Conservation (phyloP, 2,329 filamentous ascomycete genomes). For the Cercospora brassicicola region DNA sequence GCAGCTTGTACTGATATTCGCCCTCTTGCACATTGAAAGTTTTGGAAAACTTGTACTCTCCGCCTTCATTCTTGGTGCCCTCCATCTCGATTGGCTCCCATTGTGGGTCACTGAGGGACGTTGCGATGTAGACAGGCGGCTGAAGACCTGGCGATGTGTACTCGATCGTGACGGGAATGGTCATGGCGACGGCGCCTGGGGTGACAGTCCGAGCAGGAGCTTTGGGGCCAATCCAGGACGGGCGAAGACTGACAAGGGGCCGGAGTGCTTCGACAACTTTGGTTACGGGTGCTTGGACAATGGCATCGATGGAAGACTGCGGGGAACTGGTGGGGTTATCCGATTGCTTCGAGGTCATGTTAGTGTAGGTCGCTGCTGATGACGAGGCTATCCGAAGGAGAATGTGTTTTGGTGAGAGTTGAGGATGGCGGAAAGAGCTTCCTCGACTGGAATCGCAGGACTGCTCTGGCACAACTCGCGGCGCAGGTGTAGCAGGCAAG, state of each 20-base stretch:
- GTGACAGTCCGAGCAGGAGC: constrained; percentile 20
- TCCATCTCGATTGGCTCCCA: constrained; percentile 71
- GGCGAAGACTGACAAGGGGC: constrained; percentile 12
- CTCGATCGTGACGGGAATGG: constrained; percentile 56
- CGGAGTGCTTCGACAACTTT: constrained; percentile 13
- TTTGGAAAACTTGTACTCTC: constrained; percentile 59
- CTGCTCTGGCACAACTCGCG: neutral
- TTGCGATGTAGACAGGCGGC: constrained; percentile 70
- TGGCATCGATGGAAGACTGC: constrained; percentile 19
- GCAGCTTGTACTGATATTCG: constrained; percentile 73
- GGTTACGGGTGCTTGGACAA: constrained; percentile 16
- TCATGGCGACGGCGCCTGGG: constrained; percentile 33
- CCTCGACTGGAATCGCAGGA: neutral
- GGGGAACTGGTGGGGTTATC: constrained; percentile 9
- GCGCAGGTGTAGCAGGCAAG: neutral
- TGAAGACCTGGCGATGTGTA: constrained; percentile 61
- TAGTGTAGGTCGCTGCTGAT: constrained; percentile 12
- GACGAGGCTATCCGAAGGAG: constrained; percentile 2
- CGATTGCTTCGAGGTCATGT: constrained; percentile 23
- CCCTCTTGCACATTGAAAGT: constrained; percentile 57
- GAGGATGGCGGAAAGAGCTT: neutral
- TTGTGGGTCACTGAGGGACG: constrained; percentile 64
- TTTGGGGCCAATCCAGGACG: constrained; percentile 37
- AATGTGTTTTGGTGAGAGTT: neutral
- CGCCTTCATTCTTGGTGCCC: constrained; percentile 47